Evolutionary conservation across 345 rosid genomes (phyloP), one percentile per base, ranked within the genome.

Genomic region (Rubroshorea leprosula): DNA sequence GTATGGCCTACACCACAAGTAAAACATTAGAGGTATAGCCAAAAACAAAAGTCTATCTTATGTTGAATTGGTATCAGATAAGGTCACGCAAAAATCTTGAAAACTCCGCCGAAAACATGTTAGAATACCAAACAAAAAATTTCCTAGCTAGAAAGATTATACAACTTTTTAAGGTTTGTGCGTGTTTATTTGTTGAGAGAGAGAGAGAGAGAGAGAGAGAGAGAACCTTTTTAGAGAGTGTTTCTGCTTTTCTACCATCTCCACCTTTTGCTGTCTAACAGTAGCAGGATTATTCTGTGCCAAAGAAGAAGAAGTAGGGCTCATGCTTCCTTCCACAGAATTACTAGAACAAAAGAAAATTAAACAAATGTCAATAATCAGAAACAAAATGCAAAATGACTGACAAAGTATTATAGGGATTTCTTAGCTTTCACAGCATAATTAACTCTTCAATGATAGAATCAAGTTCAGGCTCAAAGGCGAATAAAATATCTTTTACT

Each of bases 211-310:
- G n/a, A n/a, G n/a, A n/a, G n/a, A n/a, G n/a, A n/a, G 41, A 35
- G 51, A 72, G 44, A 31, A 90, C 97, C 75, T 78, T 74, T 84
- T 89, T 60, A 72, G 50, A 50, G 72, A 63, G 58, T 61, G 78
- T 66, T 82, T 84, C 39, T 61, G 68, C 64, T 72, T 78, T 20
- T 79, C 67, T 15, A 63, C 29, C 11, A 65, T 45, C 64, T 68
- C 59, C 14, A 60, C 72, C 56, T 46, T 47, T 61, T 68, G 74
- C 29, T 71, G 77, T 45, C 60, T 65, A 46, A 52, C 57, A 66
- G 55, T 63, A 46, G 49, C 57, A 65, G 72, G 58, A 49, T 63
- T 60, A 66, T 65, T 74, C 52, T 69, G 61, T 55, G 56, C 29
- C 16, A 59, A 71, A 52, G 78, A 70, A 71, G n/a, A n/a, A n/a